Evolutionary conservation across 2,329 filamentous ascomycete species (phyloP).

Genomic region (Pseudogymnoascus pannorum): DNA sequence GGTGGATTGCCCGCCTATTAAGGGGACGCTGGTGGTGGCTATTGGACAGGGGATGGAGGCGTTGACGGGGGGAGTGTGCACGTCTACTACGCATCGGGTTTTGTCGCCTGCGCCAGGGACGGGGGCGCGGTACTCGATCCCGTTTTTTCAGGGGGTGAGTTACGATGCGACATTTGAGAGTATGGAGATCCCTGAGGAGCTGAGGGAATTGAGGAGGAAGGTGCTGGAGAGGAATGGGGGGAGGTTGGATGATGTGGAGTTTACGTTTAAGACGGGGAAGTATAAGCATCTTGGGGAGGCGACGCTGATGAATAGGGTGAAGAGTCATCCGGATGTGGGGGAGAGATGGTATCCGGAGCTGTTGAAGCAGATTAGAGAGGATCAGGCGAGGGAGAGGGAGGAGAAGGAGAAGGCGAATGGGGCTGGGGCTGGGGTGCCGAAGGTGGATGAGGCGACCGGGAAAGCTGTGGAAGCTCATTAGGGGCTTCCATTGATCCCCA

Average conservation of each 20-base stretch:
- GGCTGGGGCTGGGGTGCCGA: slow-evolving; percentile 13
- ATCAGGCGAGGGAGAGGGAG: slow-evolving; percentile 42
- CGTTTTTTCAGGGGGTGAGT: slow-evolving; percentile 82
- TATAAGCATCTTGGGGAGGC: slow-evolving; percentile 70
- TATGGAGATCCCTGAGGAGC: slow-evolving; percentile 50
- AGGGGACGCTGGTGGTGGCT: slow-evolving; percentile 74
- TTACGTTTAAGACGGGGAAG: slow-evolving; percentile 66
- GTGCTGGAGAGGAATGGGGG: slow-evolving; percentile 50
- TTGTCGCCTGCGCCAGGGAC: slow-evolving; percentile 63
- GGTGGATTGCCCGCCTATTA: slow-evolving; percentile 73
- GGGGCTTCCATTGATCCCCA: slow-evolving; percentile 10
- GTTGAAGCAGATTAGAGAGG: slow-evolving; percentile 46
- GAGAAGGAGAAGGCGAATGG: slow-evolving; percentile 23
- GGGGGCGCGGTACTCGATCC: slow-evolving; percentile 70
- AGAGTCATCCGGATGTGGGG: slow-evolving; percentile 81
- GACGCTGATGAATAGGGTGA: slow-evolving; percentile 74
- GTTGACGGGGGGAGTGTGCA: slow-evolving; percentile 74
- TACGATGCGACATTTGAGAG: slow-evolving; percentile 73
- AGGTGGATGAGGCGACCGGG: slow-evolving; percentile 14
- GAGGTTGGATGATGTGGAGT: slow-evolving; percentile 70
- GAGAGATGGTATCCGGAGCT: slow-evolving; percentile 69
- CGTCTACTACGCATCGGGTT: slow-evolving; percentile 75
- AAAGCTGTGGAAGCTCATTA: slow-evolving; percentile 36
- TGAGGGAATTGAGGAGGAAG: slow-evolving; percentile 53
- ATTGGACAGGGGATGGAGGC: slow-evolving; percentile 86